Evolutionary conservation across 179 eudicot species (phyloP).

Genomic region (Monotropa hypopitys): DNA sequence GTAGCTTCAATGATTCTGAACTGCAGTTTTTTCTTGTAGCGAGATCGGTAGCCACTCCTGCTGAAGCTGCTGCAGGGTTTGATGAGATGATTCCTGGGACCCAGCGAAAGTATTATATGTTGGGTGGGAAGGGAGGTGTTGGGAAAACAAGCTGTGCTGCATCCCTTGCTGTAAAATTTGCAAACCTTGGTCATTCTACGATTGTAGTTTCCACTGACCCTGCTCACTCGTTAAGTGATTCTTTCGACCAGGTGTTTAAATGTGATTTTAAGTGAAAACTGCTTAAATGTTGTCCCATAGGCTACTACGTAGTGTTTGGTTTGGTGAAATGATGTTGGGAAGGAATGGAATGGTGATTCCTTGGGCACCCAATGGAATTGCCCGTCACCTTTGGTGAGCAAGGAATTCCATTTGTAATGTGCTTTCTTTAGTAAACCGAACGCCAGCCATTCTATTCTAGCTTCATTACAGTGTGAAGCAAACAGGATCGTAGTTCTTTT

Average conservation of each 20-base stretch:
- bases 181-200: constrained; percentile 93
- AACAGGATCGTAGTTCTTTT: not conserved
- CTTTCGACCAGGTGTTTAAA: constrained; percentile 71
- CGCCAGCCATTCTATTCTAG: not conserved
- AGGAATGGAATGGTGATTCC: not conserved
- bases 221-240: constrained; percentile 95
- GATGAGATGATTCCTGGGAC: constrained; percentile 83
- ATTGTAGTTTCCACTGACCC: constrained; percentile 97
- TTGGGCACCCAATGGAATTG: not conserved
- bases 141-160: constrained; percentile 99
- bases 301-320: not conserved
- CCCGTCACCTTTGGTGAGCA: not conserved
- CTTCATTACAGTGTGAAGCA: not conserved
- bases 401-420: not conserved
- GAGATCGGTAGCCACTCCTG: constrained; percentile 50
- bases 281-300: not conserved
- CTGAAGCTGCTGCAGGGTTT: constrained; percentile 55
- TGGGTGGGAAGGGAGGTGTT: constrained; percentile 97
- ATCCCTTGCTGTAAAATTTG: constrained; percentile 92
- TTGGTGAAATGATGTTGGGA: not conserved
- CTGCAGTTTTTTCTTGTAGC: constrained; percentile 30
- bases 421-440: not conserved
- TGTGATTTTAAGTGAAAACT: constrained; percentile 1
- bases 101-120: constrained; percentile 78
- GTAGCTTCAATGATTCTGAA: not conserved